Evolutionary conservation across 176 grass and related monocot genomes (phyloP).

Genomic region (Triticum monococcum): DNA sequence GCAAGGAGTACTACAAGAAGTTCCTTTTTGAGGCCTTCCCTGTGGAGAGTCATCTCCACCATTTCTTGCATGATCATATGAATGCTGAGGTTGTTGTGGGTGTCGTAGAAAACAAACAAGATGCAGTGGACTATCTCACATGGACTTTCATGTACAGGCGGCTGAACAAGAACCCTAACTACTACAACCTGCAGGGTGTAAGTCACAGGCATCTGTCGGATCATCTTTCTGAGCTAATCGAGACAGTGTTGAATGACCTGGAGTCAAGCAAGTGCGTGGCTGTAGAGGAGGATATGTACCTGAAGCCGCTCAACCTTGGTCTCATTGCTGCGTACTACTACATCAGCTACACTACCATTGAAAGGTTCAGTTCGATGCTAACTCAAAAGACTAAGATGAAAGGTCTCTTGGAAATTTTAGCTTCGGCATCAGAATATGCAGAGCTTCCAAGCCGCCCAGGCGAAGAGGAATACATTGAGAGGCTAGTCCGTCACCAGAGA

Average conservation of each 20-base stretch:
- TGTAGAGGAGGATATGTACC: constrained; percentile 95
- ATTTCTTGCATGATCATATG: constrained; percentile 94
- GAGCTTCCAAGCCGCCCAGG: constrained; percentile 73
- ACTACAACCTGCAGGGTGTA: constrained; percentile 95
- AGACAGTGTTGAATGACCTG: constrained; percentile 67
- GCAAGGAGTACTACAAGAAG: constrained; percentile 97
- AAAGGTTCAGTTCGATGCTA: constrained; percentile 83
- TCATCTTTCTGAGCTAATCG: constrained; percentile 83
- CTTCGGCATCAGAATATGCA: constrained; percentile 85
- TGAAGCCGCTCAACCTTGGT: constrained; percentile 94
- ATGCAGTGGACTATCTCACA: constrained; percentile 97
- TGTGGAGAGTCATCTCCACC: constrained; percentile 91
- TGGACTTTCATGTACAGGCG: constrained; percentile 97
- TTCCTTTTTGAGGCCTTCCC: constrained; percentile 93
- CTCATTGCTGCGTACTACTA: constrained; percentile 97
- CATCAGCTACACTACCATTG: constrained; percentile 85
- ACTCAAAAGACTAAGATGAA: constrained; percentile 93
- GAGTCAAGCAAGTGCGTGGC: constrained; percentile 85
- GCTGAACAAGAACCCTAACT: constrained; percentile 90
- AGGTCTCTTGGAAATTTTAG: constrained; percentile 80
- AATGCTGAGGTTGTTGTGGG: constrained; percentile 93
- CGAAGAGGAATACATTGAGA: constrained; percentile 83
- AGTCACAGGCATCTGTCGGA: constrained; percentile 93
- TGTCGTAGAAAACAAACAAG: constrained; percentile 89
- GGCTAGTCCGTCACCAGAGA: constrained; percentile 81